phyloP scores from a whole-genome alignment of 2,329 filamentous ascomycete species.

The Pseudogymnoascus sp. region DNA sequence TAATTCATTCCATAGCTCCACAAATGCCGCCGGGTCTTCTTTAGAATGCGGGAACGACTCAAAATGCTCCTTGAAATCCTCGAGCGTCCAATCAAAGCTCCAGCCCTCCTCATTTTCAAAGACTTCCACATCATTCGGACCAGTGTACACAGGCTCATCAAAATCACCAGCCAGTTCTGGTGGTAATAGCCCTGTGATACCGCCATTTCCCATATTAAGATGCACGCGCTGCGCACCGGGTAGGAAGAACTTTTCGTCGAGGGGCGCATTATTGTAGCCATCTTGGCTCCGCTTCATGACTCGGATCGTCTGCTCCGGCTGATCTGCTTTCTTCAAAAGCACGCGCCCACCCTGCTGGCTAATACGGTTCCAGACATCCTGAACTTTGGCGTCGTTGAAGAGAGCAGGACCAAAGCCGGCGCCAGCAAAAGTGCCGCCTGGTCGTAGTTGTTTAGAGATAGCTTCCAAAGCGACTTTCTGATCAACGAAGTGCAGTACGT shows the following conservation, averaged over 20 bases:
- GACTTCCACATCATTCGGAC: slow-evolving; percentile 1
- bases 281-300: slow-evolving; percentile 9
- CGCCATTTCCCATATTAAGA: neutral
- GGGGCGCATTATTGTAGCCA: neutral
- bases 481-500: slow-evolving; percentile 17
- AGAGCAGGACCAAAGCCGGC: slow-evolving; percentile 12
- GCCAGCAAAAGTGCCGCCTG: slow-evolving; percentile 20
- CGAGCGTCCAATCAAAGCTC: too few relatives aligned
- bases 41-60: too few relatives aligned
- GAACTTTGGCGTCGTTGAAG: slow-evolving; percentile 8
- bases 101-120: slow-evolving; percentile 7
- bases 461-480: slow-evolving; percentile 16
- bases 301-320: neutral
- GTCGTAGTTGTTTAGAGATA: slow-evolving; percentile 14
- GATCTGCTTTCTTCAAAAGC: neutral
- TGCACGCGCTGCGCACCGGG: neutral
- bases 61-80: too few relatives aligned
- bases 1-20: too few relatives aligned
- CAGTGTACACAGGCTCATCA: neutral
- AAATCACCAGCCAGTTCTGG: too few relatives aligned
- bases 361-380: slow-evolving; percentile 8
- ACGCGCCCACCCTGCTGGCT: too few relatives aligned
- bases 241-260: neutral
- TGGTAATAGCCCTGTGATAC: neutral
- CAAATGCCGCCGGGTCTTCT: too few relatives aligned